These are phyloP conservation scores for Nakazawaea laoshanensis DNA, from an alignment of 805 yeast genomes.

Conservation along the genomic window DNA sequence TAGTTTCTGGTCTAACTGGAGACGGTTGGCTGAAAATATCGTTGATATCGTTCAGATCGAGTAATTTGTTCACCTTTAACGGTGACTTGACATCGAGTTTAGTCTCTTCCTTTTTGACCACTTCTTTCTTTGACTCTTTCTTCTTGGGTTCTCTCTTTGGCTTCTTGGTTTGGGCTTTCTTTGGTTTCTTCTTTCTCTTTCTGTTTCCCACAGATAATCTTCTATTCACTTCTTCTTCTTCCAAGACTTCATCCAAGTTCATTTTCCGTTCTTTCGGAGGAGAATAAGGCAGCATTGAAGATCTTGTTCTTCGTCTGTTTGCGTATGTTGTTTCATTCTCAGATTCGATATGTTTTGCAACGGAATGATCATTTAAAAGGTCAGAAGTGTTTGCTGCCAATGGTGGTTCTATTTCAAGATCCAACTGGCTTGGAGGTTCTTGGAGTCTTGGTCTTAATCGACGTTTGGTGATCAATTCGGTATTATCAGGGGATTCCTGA, in stretches of 20 bases:
- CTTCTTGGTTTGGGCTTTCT: not conserved
- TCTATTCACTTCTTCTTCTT: constrained; percentile 4
- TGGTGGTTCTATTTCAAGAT: too few species aligned
- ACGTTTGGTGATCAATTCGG: too few species aligned
- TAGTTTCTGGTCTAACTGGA: constrained; percentile 2
- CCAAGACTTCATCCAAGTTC: constrained; percentile 5
- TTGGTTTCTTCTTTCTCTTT: not conserved
- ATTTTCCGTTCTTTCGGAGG: constrained; percentile 5
- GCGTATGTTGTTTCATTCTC: constrained; percentile 10
- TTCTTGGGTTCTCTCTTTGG: not conserved
- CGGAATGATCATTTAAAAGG: constrained; percentile 1
- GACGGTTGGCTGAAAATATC: constrained; percentile 9
- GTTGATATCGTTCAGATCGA: constrained; percentile 1
- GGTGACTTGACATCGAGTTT: constrained; percentile 8
- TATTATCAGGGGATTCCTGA: too few species aligned
- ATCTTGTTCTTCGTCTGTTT: constrained; percentile 13
- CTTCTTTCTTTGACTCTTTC: constrained; percentile 3
- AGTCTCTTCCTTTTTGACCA: constrained; percentile 2
- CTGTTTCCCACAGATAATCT: not conserved
- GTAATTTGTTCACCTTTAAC: constrained; percentile 8
- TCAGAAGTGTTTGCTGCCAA: too few species aligned
- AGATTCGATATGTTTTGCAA: constrained; percentile 6
- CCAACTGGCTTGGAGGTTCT: too few species aligned
- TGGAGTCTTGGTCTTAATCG: too few species aligned
- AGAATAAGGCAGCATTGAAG: constrained; percentile 6